Base-by-base conservation (phyloP, 2,329 filamentous ascomycete species). In the Calonectria leucothoes region DNA sequence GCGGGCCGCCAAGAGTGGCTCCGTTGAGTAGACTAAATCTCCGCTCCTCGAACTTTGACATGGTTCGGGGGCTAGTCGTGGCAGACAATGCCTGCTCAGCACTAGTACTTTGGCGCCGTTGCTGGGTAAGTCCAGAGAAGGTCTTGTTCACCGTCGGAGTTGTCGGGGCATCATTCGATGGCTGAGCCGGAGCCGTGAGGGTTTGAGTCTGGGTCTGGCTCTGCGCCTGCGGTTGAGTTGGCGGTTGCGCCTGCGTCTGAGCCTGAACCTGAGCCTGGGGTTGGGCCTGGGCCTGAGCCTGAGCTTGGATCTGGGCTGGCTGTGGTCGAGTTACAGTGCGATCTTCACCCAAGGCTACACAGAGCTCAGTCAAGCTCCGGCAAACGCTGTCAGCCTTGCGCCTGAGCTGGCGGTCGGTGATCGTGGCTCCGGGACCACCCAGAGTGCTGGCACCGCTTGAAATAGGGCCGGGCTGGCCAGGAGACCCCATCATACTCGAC, bases 331-430 rank as follows among this genome's bases (percentile, higher is more conserved):
- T 75, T 66, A 85, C 84, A 2, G 82, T 81, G 4, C 82, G 82
- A 49, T 91, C 90, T 75, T 94, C 94, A 35, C 93, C 92, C 68
- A 99, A 87, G 0, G 95, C 94, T 70, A 99, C 90, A 82, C 95
- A 98, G 8, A 99, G 88, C 83, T 99, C 97, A 0, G 96, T 98
- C 76, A 99, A 86, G 81, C 94, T 97, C 68, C 96, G 93, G 83
- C 97, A 98, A 82, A 99, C 92, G 81, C 94, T 95, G 82, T 99
- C 96, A 33, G 95, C 95, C 84, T 98, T 98, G 75, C 96, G 92
- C 63, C 95, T 92, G 20, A 98, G 88, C 82, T 98, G 95, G 65
- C 97, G 92, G 82, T 99, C 96, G 1, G 94, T 93, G 14, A 92
- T 85, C 0, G 87, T 87, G 15, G 86, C 84, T 65, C 85, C 84